These are phyloP conservation scores for Candida glucosophila DNA, from an alignment of 1,139 yeast genomes.

Conservation along the genomic window DNA sequence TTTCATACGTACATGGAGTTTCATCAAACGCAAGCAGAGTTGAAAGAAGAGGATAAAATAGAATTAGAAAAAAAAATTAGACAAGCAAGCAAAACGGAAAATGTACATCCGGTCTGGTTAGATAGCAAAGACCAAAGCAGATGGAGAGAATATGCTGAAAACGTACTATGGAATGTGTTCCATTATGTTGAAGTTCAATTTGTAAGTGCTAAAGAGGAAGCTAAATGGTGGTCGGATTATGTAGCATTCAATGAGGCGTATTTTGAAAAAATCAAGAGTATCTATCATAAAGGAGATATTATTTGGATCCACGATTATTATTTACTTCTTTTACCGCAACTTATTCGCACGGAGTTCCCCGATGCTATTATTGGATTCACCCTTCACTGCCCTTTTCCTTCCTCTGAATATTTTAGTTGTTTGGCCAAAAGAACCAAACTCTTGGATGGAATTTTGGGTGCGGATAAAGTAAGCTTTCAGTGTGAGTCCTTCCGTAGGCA, in stretches of 20 bases:
- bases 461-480: conserved; percentile 82
- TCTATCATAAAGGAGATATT: conserved; percentile 84
- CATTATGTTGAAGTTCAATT: conserved; percentile 78
- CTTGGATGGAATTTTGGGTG: conserved; percentile 85
- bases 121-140: conserved; percentile 62
- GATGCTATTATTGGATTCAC: conserved; percentile 77
- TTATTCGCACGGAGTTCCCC: conserved; percentile 74
- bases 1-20: neutral
- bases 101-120: conserved; percentile 82
- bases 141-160: conserved; percentile 88
- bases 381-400: conserved; percentile 89
- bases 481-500: conserved; percentile 82
- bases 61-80: conserved; percentile 37
- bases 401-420: conserved; percentile 90
- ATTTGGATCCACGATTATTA: conserved; percentile 96
- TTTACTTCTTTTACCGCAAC: conserved; percentile 72
- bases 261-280: conserved; percentile 62
- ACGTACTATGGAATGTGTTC: conserved; percentile 87
- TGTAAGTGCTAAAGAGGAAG: conserved; percentile 59
- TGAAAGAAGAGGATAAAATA: conserved; percentile 48
- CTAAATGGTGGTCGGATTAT: conserved; percentile 85
- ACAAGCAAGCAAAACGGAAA: conserved; percentile 34
- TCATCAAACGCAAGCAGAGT: too few relatives aligned
- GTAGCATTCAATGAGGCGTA: conserved; percentile 86
- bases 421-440: conserved; percentile 74